Conservation (phyloP, 495 filamentous ascomycete genomes). For the Evansstolkia leycettana region DNA sequence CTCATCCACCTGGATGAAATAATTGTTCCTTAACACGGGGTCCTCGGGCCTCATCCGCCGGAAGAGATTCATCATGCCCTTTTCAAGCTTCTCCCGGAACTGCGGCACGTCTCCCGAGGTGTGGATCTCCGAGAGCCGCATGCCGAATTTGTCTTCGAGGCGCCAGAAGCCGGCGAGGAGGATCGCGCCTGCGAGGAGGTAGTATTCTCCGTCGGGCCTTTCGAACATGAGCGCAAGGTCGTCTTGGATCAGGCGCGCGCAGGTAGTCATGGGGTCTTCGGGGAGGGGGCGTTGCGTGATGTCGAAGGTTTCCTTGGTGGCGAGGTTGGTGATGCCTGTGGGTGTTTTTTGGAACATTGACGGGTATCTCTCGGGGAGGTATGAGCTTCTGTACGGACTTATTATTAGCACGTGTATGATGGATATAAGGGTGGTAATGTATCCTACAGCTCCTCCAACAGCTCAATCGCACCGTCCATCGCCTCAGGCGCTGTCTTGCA, state of each 20-base stretch:
- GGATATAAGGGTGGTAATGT: not conserved
- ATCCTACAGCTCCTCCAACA: conserved; percentile 59
- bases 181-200: conserved; percentile 68
- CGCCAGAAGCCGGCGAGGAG: conserved; percentile 83
- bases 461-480: conserved; percentile 63
- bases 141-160: conserved; percentile 71
- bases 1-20: conserved; percentile 73
- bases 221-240: conserved; percentile 86
- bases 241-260: conserved; percentile 66
- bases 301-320: conserved; percentile 64
- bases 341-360: conserved; percentile 52
- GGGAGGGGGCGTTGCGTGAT: conserved; percentile 50
- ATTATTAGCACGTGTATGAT: not conserved
- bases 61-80: conserved; percentile 77
- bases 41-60: conserved; percentile 49
- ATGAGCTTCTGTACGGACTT: conserved; percentile 41
- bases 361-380: conserved; percentile 75
- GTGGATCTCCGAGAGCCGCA: conserved; percentile 76
- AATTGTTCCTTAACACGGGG: conserved; percentile 56
- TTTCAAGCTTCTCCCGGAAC: conserved; percentile 64
- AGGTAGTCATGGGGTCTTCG: conserved; percentile 76
- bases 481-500: conserved; percentile 62
- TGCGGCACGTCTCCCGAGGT: conserved; percentile 70
- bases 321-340: conserved; percentile 56
- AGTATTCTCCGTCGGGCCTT: conserved; percentile 66